Conservation (phyloP, 306 rosid genomes). For the Vachellia collinsii region DNA sequence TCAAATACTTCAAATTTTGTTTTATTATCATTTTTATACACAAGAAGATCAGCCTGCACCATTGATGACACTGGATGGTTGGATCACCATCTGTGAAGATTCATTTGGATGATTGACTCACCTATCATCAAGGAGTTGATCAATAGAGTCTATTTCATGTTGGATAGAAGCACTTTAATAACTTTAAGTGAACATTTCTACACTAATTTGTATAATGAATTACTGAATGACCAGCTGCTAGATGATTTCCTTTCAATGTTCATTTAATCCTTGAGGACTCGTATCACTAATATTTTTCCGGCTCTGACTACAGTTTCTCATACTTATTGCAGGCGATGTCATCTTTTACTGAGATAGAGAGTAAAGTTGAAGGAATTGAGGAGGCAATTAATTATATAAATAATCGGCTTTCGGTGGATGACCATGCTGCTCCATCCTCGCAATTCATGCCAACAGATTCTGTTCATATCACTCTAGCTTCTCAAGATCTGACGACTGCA, state of each 20-base stretch:
- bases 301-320: slow-evolving; percentile 38
- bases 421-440: slow-evolving; percentile 52
- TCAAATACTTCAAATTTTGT: slow-evolving; percentile 22
- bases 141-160: not conserved
- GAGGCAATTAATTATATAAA: slow-evolving; percentile 79
- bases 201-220: not conserved
- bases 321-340: slow-evolving; percentile 71
- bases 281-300: slow-evolving; percentile 23
- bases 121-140: slow-evolving; percentile 24
- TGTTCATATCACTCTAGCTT: slow-evolving; percentile 41
- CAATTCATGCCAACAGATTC: slow-evolving; percentile 53
- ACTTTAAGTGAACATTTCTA: slow-evolving; percentile 6
- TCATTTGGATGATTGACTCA: slow-evolving; percentile 21
- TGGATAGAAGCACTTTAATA: slow-evolving; percentile 7
- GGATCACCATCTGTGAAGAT: slow-evolving; percentile 24
- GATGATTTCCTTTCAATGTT: slow-evolving; percentile 31
- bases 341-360: slow-evolving; percentile 55
- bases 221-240: slow-evolving; percentile 21
- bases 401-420: slow-evolving; percentile 62
- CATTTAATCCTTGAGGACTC: slow-evolving; percentile 27
- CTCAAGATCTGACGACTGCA: slow-evolving; percentile 58
- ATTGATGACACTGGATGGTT: slow-evolving; percentile 22
- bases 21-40: slow-evolving; percentile 24
- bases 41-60: slow-evolving; percentile 13
- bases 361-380: slow-evolving; percentile 59